Conservation (phyloP, 139 green algal genomes). For the Volvox africanus region DNA sequence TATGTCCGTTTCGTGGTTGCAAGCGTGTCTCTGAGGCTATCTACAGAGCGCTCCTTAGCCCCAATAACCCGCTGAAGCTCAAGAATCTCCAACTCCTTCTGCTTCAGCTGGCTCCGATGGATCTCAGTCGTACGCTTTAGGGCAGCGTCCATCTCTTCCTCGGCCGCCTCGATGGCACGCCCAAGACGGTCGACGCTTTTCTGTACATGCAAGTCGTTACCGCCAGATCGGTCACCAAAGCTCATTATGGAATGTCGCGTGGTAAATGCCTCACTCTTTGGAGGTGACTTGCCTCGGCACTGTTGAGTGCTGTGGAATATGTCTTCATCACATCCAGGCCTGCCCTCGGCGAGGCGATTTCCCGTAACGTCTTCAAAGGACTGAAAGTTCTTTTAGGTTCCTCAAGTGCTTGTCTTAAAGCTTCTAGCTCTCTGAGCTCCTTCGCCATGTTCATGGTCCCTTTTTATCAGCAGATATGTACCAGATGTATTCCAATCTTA, state of each 20-base stretch:
- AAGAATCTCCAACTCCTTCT: slow-evolving; percentile 61
- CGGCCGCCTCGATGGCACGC: slow-evolving; percentile 72
- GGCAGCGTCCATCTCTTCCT: slow-evolving; percentile 78
- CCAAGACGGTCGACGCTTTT: slow-evolving; percentile 72
- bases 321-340: not conserved
- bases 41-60: slow-evolving; percentile 64
- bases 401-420: slow-evolving; percentile 52
- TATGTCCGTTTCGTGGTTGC: slow-evolving; percentile 65
- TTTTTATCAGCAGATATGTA: not conserved
- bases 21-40: slow-evolving; percentile 66
- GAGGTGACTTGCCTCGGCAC: slow-evolving; percentile 29
- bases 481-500: not conserved
- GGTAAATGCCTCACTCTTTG: not conserved
- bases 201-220: not conserved
- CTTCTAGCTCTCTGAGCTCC: slow-evolving; percentile 59
- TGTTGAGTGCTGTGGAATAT: slow-evolving; percentile 25
- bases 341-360: not conserved
- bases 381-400: slow-evolving; percentile 21
- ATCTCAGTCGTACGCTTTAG: slow-evolving; percentile 64
- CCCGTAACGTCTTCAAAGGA: slow-evolving; percentile 1
- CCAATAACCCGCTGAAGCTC: slow-evolving; percentile 68
- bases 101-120: slow-evolving; percentile 60
- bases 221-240: too few relatives aligned
- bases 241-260: not conserved
- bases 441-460: slow-evolving; percentile 16